These are phyloP conservation scores for Pyrenula massariospora DNA, from an alignment of 495 filamentous ascomycete species.

Conservation along the genomic window DNA sequence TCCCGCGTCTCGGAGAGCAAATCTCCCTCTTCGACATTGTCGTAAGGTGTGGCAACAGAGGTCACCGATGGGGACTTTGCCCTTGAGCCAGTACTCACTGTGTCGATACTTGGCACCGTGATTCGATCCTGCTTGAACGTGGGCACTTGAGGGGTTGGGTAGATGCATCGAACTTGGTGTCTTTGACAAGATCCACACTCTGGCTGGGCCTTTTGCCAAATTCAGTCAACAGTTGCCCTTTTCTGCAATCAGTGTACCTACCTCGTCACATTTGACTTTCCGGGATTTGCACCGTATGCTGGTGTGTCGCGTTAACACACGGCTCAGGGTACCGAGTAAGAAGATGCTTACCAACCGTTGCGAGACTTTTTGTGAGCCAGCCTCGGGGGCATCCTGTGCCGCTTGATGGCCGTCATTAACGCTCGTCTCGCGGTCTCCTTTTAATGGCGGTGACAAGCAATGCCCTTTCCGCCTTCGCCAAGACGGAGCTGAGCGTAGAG, in stretches of 20 bases:
- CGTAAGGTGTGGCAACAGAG: neutral
- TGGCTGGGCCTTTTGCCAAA: neutral
- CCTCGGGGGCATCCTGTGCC: neutral
- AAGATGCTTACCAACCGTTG: neutral
- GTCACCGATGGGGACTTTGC: neutral
- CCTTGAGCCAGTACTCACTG: neutral
- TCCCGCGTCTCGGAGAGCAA: neutral
- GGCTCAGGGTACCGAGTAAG: neutral
- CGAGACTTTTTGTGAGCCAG: neutral
- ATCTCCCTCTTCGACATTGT: neutral
- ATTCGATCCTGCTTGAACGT: neutral
- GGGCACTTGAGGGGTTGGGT: neutral
- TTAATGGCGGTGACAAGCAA: neutral
- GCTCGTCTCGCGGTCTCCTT: neutral
- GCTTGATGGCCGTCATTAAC: neutral
- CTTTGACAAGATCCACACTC: neutral
- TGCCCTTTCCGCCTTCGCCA: neutral
- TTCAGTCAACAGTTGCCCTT: neutral
- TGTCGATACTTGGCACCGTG: neutral
- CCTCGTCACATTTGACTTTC: neutral
- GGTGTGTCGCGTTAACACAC: neutral
- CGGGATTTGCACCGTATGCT: neutral
- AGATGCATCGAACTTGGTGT: neutral
- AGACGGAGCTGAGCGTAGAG: neutral
- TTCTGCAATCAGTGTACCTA: neutral